Conservation (phyloP, 176 grass and related monocot species). For the Melocanna baccifera region DNA sequence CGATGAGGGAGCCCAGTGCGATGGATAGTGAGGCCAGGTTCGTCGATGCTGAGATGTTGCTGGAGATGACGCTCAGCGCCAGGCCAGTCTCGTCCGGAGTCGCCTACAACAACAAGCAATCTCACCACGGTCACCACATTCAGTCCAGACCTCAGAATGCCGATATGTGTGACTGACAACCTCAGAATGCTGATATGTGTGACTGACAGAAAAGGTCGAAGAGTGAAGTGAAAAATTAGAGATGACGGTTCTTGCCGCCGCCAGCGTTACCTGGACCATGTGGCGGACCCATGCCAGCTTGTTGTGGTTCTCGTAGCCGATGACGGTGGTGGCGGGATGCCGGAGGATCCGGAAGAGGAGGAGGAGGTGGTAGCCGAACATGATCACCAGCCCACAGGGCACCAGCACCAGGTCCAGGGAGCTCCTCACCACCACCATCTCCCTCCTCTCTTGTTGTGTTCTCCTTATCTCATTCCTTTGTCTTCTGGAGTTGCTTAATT, state of each 20-base stretch:
- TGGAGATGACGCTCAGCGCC: constrained; percentile 73
- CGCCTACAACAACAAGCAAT: constrained; percentile 13
- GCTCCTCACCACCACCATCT: constrained; percentile 51
- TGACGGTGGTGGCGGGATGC: constrained; percentile 49
- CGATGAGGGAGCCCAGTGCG: constrained; percentile 82
- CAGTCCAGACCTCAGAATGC: neutral
- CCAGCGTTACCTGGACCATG: constrained; percentile 49
- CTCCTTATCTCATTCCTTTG: neutral
- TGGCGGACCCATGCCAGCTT: constrained; percentile 76
- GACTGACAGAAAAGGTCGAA: neutral
- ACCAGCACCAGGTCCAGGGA: constrained; percentile 84
- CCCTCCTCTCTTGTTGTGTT: neutral
- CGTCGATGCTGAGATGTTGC: constrained; percentile 72
- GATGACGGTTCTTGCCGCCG: neutral
- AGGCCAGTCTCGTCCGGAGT: constrained; percentile 49
- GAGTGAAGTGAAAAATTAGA: neutral
- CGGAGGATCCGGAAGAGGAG: constrained; percentile 87
- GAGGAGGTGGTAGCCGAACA: constrained; percentile 88
- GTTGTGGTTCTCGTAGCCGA: constrained; percentile 98
- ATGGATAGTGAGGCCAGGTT: constrained; percentile 88
- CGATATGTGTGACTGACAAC: no score
- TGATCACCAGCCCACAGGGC: constrained; percentile 53
- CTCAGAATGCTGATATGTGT: neutral
- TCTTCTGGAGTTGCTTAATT: neutral
- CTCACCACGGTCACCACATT: neutral